Percentiles rank a stretch among this genome's conserved stretches.
phyloP scores from a whole-genome alignment of 768 basidiomycete genomes.

The Multifurca ochricompacta region DNA sequence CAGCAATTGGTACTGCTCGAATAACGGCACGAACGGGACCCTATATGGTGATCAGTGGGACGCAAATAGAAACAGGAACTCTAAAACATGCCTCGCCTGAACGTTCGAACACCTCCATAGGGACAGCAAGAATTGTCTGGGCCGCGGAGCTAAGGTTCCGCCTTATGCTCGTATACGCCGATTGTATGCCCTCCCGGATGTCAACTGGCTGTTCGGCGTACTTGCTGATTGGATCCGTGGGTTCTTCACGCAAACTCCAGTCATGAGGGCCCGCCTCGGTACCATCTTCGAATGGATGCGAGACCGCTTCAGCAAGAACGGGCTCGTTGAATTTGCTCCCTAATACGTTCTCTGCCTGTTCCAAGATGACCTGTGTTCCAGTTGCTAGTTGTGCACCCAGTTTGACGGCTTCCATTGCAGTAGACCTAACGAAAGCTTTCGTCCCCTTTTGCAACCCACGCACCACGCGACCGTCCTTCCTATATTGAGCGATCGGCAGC shows the following conservation, averaged over 20 bases:
- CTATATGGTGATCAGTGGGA: conserved; percentile 34
- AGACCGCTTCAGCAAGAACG: conserved; percentile 60
- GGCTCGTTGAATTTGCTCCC: conserved; percentile 68
- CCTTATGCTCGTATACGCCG: conserved; percentile 83
- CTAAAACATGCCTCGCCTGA: conserved; percentile 68
- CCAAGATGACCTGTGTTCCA: conserved; percentile 95
- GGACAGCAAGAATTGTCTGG: conserved; percentile 96
- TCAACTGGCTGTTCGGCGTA: conserved; percentile 89
- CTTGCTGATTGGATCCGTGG: conserved; percentile 61
- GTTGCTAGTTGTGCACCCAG: conserved; percentile 91
- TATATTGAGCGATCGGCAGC: conserved; percentile 94
- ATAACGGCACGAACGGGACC: conserved; percentile 91
- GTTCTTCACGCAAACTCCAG: conserved; percentile 38
- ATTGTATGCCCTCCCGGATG: conserved; percentile 79
- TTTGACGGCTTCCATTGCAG: conserved; percentile 92
- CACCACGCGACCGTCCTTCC: conserved; percentile 89
- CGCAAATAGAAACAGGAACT: not conserved
- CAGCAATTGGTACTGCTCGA: conserved; percentile 94
- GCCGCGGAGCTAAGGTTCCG: conserved; percentile 89
- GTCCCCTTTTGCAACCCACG: conserved; percentile 93
- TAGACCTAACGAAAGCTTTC: conserved; percentile 86
- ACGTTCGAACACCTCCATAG: conserved; percentile 97
- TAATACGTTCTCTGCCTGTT: conserved; percentile 87
- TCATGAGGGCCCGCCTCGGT: conserved; percentile 25
- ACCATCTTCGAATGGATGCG: conserved; percentile 25